Conservation (phyloP, 202 grass and related monocot genomes). For the Setaria italica region DNA sequence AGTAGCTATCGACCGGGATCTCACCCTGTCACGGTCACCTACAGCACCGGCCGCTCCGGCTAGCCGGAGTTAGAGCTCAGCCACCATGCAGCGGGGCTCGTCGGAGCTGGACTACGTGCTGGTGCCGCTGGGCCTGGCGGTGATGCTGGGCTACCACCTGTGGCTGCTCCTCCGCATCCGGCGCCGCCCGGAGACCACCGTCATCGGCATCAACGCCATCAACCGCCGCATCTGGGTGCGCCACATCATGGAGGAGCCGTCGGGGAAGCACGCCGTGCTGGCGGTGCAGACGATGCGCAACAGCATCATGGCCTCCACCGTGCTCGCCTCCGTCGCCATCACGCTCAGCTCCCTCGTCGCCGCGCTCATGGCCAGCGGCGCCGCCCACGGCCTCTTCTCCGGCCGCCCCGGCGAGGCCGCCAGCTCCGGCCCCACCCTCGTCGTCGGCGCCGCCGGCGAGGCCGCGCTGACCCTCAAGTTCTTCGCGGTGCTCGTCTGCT, state of each 20-base stretch:
- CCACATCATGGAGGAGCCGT: conserved; percentile 73
- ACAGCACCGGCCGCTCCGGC: not conserved
- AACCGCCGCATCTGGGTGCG: conserved; percentile 89
- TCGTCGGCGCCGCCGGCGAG: conserved; percentile 11
- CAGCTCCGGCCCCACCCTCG: not conserved
- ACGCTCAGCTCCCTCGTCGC: conserved; percentile 81
- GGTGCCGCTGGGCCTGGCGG: conserved; percentile 64
- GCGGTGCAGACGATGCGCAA: conserved; percentile 90
- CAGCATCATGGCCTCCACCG: conserved; percentile 94
- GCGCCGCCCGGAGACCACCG: conserved; percentile 58
- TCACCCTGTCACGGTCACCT: not conserved
- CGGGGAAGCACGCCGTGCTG: conserved; percentile 71
- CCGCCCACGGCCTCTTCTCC: conserved; percentile 1
- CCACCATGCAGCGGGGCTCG: not conserved
- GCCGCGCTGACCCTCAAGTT: conserved; percentile 66
- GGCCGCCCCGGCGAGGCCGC: conserved; percentile 28
- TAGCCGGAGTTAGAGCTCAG: not conserved
- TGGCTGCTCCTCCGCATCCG: conserved; percentile 76
- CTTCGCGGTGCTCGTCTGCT: conserved; percentile 80
- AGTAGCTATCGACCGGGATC: not conserved
- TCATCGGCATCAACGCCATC: conserved; percentile 80
- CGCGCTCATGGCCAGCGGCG: conserved; percentile 62
- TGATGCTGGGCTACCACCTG: conserved; percentile 63
- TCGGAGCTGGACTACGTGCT: conserved; percentile 58
- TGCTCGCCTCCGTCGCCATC: conserved; percentile 87